Conservation (phyloP, 2,329 filamentous ascomycete genomes). For the Blumeriella jaapii region DNA sequence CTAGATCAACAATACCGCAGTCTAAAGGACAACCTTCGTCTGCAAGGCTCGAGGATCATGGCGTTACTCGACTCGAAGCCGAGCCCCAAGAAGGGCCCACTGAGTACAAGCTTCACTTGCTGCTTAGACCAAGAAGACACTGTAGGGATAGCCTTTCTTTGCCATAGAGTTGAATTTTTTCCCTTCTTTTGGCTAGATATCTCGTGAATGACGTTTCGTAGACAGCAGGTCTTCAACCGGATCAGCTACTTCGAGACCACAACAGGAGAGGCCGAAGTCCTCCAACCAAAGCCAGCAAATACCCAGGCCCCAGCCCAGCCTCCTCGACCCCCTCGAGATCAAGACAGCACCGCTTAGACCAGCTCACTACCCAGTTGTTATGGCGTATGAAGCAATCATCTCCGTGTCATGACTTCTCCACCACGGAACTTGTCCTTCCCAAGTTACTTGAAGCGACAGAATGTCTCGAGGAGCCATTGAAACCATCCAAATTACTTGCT, state of each 20-base stretch:
- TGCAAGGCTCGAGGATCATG: constrained; percentile 45
- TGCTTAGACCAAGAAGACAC: constrained; percentile 65
- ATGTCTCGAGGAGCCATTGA: constrained; percentile 35
- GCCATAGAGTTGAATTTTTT: too few species aligned
- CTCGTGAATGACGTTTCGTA: constrained; percentile 2
- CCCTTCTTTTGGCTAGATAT: too few species aligned
- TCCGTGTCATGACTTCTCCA: constrained; percentile 74
- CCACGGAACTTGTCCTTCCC: constrained; percentile 63
- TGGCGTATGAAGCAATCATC: constrained; percentile 95
- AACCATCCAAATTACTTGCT: constrained; percentile 50
- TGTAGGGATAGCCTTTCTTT: constrained; percentile 28
- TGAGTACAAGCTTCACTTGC: constrained; percentile 90
- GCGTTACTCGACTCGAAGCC: constrained; percentile 66
- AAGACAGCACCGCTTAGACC: constrained; percentile 74
- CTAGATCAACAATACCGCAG: constrained; percentile 22
- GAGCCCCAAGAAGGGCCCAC: constrained; percentile 91
- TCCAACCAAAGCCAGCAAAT: constrained; percentile 8
- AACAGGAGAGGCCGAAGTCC: constrained; percentile 18
- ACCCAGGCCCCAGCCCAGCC: constrained; percentile 13
- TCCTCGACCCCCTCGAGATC: constrained; percentile 48
- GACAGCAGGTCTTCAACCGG: constrained; percentile 59
- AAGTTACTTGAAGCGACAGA: constrained; percentile 55
- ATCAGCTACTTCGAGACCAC: constrained; percentile 31
- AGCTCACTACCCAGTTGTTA: constrained; percentile 86
- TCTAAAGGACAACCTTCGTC: constrained; percentile 17